Percentiles rank a stretch among this genome's conserved stretches.
phyloP scores from a whole-genome alignment of 768 basidiomycete species.

The Macrocybe gigantea region DNA sequence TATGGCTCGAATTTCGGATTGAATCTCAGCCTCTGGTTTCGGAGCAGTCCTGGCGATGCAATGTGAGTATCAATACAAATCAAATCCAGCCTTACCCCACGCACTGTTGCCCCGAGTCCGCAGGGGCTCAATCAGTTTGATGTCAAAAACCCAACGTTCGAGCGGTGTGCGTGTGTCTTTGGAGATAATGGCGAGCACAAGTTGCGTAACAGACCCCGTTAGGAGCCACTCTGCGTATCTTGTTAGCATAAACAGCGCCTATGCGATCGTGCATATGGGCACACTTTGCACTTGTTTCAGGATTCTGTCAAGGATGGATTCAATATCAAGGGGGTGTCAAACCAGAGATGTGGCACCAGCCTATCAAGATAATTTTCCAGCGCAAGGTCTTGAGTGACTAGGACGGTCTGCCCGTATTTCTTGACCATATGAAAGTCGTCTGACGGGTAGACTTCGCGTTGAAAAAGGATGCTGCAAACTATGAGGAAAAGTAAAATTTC shows the following conservation, averaged over 20 bases:
- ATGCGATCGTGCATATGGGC: constrained; percentile 18
- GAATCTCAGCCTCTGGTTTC: constrained; percentile 85
- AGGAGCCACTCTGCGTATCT: constrained; percentile 79
- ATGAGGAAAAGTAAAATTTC: constrained; percentile 7
- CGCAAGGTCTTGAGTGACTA: constrained; percentile 90
- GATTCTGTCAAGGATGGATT: constrained; percentile 48
- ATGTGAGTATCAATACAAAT: constrained; percentile 3
- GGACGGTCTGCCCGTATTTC: constrained; percentile 94
- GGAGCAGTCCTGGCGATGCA: constrained; percentile 35
- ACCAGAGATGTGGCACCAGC: constrained; percentile 27
- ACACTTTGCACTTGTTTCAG: constrained; percentile 87
- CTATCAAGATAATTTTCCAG: constrained; percentile 90
- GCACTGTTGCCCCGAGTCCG: constrained; percentile 45
- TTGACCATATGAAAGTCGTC: constrained; percentile 99
- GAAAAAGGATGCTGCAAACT: constrained; percentile 78
- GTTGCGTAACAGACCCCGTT: constrained; percentile 85
- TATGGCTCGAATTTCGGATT: constrained; percentile 95
- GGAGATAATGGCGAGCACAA: constrained; percentile 93
- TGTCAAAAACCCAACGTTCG: constrained; percentile 98
- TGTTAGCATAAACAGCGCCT: neutral
- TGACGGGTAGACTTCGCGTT: constrained; percentile 93
- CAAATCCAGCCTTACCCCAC: constrained; percentile 15
- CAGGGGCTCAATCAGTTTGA: constrained; percentile 73
- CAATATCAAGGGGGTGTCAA: neutral
- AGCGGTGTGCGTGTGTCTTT: constrained; percentile 89